These are phyloP conservation scores for Cryptococcus sp. DNA, from an alignment of 1,284 basidiomycete genomes.

Conservation along the genomic window DNA sequence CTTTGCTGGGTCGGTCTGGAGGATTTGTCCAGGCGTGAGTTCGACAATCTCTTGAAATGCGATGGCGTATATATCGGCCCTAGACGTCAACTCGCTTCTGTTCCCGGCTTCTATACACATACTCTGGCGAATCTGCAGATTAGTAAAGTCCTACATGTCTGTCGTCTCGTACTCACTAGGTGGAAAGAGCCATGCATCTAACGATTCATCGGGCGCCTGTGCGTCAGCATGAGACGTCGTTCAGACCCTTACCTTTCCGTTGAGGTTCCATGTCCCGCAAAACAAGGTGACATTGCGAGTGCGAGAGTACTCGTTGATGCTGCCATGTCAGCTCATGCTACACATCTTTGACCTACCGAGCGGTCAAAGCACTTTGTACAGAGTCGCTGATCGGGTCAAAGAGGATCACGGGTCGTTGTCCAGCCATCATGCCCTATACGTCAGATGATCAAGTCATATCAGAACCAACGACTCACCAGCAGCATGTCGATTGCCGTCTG, in stretches of 20 bases:
- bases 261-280: constrained; percentile 92
- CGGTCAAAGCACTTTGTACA: constrained; percentile 63
- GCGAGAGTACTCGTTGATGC: constrained; percentile 78
- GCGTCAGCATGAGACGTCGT: constrained; percentile 8
- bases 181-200: constrained; percentile 88
- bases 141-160: too few species aligned
- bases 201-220: constrained; percentile 70
- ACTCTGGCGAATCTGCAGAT: constrained; percentile 57
- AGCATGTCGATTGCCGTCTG: constrained; percentile 94
- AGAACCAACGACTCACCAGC: constrained; percentile 54
- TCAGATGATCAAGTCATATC: not conserved
- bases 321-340: constrained; percentile 32
- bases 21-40: constrained; percentile 91
- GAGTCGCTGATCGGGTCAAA: constrained; percentile 92
- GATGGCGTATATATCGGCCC: constrained; percentile 84
- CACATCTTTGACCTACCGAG: constrained; percentile 50
- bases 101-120: constrained; percentile 23
- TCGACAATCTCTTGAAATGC: constrained; percentile 98
- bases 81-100: constrained; percentile 32
- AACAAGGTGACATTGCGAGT: constrained; percentile 69
- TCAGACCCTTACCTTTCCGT: constrained; percentile 62
- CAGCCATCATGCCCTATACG: constrained; percentile 77
- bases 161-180: constrained; percentile 49
- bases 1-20: constrained; percentile 93
- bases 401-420: constrained; percentile 80